These are phyloP conservation scores for Beta corolliflora DNA, from an alignment of 179 eudicot species.

Conservation along the genomic window DNA sequence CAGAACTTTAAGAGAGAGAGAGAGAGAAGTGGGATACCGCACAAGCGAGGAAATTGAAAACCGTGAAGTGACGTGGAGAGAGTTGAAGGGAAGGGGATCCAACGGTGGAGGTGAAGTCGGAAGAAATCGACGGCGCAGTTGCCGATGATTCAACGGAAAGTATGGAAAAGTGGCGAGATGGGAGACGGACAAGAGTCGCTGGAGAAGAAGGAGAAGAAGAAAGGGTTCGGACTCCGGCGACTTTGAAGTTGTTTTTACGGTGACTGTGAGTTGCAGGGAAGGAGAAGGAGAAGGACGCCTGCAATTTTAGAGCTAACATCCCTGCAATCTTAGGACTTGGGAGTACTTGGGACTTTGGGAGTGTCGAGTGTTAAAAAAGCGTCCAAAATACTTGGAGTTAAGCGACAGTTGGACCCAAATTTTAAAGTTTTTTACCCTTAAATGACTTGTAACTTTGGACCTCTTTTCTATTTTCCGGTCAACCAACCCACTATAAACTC, in stretches of 20 bases:
- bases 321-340: too few relatives aligned
- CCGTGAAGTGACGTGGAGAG: constrained; percentile 58
- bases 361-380: too few relatives aligned
- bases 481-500: too few relatives aligned
- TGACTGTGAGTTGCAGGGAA: background rate
- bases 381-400: too few relatives aligned
- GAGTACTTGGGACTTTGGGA: too few relatives aligned
- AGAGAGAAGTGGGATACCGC: constrained; percentile 38
- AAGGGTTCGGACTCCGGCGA: constrained; percentile 30
- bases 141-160: constrained; percentile 32
- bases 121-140: constrained; percentile 40
- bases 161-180: constrained; percentile 35
- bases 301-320: constrained; percentile 39
- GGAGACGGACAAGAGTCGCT: constrained; percentile 31
- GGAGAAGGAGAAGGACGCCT: constrained; percentile 25
- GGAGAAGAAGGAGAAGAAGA: constrained; percentile 27
- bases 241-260: constrained; percentile 13
- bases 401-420: too few relatives aligned
- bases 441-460: too few relatives aligned
- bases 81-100: constrained; percentile 46
- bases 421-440: too few relatives aligned
- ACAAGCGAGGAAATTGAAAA: constrained; percentile 61
- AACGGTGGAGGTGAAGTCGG: constrained; percentile 50
- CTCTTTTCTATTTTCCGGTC: too few relatives aligned
- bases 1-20: background rate